Evolutionary conservation across 2,329 filamentous ascomycete species (phyloP).

Genomic region (Neurospora sp.): DNA sequence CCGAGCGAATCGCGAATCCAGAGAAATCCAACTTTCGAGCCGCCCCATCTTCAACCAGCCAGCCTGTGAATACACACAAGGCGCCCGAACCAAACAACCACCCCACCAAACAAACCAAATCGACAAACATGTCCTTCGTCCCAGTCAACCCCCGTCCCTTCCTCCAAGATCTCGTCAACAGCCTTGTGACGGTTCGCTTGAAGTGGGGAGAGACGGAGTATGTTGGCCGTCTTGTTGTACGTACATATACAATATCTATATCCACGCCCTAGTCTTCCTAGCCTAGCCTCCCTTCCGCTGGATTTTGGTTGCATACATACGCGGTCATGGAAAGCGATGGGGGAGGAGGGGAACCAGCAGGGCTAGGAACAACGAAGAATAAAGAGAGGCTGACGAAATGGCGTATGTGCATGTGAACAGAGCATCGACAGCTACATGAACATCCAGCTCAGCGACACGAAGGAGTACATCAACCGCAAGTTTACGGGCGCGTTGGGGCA

Average conservation of each 20-base stretch:
- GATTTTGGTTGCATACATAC: not conserved
- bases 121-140: conserved; percentile 47
- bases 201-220: conserved; percentile 99
- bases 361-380: no score
- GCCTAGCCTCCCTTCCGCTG: no score
- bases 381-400: no score
- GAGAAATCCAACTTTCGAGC: not conserved
- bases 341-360: no score
- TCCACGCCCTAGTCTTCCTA: no score
- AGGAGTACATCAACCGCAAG: conserved; percentile 87
- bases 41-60: not conserved
- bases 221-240: conserved; percentile 65
- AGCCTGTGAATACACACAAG: not conserved
- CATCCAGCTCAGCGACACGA: conserved; percentile 80
- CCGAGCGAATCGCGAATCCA: not conserved
- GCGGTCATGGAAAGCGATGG: no score
- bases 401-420: conserved; percentile 7
- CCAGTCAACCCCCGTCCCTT: conserved; percentile 95
- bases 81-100: not conserved
- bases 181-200: conserved; percentile 80
- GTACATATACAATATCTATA: conserved; percentile 5
- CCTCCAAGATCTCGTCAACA: conserved; percentile 90
- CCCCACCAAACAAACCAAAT: not conserved
- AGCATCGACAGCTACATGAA: conserved; percentile 99
- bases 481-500: conserved; percentile 77